Percentiles rank a stretch among this genome's conserved stretches.
Evolutionary conservation across 169 alveolate species (phyloP).

Genomic region (Plasmodium gaboni): DNA sequence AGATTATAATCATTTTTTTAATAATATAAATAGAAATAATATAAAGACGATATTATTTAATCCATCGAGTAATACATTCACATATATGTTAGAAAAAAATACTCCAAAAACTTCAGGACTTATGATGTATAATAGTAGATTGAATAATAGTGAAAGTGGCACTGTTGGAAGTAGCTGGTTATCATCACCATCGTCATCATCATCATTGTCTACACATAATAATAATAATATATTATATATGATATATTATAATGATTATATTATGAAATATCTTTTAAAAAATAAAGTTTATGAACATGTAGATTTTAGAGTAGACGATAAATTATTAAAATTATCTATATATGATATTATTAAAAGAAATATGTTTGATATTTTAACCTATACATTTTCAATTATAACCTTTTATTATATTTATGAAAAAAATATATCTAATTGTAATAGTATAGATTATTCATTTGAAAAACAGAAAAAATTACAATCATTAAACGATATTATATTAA

Average conservation of each 20-base stretch:
- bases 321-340: constrained; percentile 8
- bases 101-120: neutral
- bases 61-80: constrained; percentile 46
- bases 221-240: constrained; percentile 9
- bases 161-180: neutral
- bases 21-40: constrained; percentile 55
- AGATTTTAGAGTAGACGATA: constrained; percentile 38
- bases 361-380: constrained; percentile 29
- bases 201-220: neutral
- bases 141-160: neutral
- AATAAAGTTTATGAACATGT: constrained; percentile 59
- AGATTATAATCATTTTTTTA: constrained; percentile 60
- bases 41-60: constrained; percentile 35
- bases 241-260: constrained; percentile 50
- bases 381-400: constrained; percentile 12
- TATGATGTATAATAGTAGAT: neutral
- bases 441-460: constrained; percentile 10
- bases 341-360: constrained; percentile 19
- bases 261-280: constrained; percentile 62
- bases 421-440: neutral
- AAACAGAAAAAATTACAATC: constrained; percentile 5
- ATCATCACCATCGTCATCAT: neutral
- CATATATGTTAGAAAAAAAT: constrained; percentile 18
- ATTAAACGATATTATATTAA: constrained; percentile 31
- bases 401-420: constrained; percentile 46